A percentile compares a stretch with the other conserved stretches of the same genome.
Conservation (phyloP, 768 basidiomycete genomes). For the Termitomyces sp. region DNA sequence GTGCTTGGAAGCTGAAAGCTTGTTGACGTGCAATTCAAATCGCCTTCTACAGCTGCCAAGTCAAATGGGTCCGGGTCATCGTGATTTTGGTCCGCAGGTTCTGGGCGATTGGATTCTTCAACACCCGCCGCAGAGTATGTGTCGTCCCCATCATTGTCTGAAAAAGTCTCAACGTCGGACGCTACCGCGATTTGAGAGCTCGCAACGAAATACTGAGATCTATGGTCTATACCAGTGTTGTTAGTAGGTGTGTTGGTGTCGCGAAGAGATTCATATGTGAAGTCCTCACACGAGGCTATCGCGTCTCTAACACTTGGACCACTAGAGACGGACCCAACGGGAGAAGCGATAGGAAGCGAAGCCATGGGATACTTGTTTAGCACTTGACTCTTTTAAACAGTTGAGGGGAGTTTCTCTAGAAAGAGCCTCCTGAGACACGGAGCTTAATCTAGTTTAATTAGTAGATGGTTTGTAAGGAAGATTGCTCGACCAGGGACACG, state of each 20-base stretch:
- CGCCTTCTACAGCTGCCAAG: slow-evolving; percentile 17
- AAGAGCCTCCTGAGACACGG: background rate
- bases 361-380: slow-evolving; percentile 25
- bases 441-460: background rate
- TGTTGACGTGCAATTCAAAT: background rate
- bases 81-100: slow-evolving; percentile 10
- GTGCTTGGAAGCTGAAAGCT: background rate
- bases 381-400: background rate
- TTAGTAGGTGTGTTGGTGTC: background rate
- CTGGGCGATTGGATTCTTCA: slow-evolving; percentile 14
- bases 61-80: slow-evolving; percentile 16
- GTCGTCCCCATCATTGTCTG: slow-evolving; percentile 34
- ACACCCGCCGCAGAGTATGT: slow-evolving; percentile 9
- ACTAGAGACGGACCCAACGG: slow-evolving; percentile 43
- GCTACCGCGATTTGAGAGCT: slow-evolving; percentile 51
- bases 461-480: background rate
- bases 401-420: background rate
- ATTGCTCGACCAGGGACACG: background rate
- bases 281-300: slow-evolving; percentile 51
- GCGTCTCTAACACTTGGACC: slow-evolving; percentile 46
- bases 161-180: slow-evolving; percentile 30
- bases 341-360: slow-evolving; percentile 39
- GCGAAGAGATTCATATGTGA: too few species aligned
- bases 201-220: slow-evolving; percentile 61
- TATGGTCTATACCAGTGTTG: slow-evolving; percentile 42